phyloP scores from a whole-genome alignment of 805 yeast species.

The Wickerhamiella alocasiicola region DNA sequence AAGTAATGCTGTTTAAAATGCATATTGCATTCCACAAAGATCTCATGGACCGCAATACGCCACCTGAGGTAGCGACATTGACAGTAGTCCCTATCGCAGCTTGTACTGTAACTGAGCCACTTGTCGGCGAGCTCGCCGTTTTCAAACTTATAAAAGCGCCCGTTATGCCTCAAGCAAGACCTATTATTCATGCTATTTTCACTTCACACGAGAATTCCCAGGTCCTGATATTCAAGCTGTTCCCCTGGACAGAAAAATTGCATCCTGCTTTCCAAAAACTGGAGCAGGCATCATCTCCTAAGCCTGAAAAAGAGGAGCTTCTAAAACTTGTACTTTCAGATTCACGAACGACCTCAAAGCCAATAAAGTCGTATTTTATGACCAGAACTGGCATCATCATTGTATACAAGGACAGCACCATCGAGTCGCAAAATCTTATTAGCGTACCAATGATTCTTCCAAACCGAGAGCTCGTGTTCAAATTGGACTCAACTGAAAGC shows the following conservation, averaged over 20 bases:
- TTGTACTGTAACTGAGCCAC: constrained; percentile 4
- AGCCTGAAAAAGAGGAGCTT: background rate
- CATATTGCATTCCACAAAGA: constrained; percentile 13
- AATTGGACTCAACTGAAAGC: background rate
- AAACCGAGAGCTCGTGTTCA: constrained; percentile 3
- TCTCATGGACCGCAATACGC: background rate
- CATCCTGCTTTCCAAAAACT: constrained; percentile 18
- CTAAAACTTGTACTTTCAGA: constrained; percentile 5
- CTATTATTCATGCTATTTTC: constrained; percentile 9
- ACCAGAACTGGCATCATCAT: constrained; percentile 17
- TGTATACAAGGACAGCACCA: constrained; percentile 15
- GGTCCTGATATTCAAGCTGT: constrained; percentile 11
- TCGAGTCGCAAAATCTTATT: constrained; percentile 21
- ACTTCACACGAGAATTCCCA: constrained; percentile 3
- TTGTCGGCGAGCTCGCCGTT: constrained; percentile 2
- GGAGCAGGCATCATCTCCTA: constrained; percentile 4
- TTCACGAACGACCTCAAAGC: constrained; percentile 13
- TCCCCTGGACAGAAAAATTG: constrained; percentile 12
- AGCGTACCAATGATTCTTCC: constrained; percentile 12
- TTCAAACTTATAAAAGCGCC: constrained; percentile 12
- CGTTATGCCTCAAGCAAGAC: constrained; percentile 4
- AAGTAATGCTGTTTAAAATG: constrained; percentile 19
- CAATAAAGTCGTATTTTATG: constrained; percentile 15
- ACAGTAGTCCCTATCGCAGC: constrained; percentile 9
- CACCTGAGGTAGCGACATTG: background rate